Percentiles rank a stretch among this genome's conserved stretches.
phyloP scores from a whole-genome alignment of 1,284 basidiomycete genomes.

The Apiotrichum laibachii region DNA sequence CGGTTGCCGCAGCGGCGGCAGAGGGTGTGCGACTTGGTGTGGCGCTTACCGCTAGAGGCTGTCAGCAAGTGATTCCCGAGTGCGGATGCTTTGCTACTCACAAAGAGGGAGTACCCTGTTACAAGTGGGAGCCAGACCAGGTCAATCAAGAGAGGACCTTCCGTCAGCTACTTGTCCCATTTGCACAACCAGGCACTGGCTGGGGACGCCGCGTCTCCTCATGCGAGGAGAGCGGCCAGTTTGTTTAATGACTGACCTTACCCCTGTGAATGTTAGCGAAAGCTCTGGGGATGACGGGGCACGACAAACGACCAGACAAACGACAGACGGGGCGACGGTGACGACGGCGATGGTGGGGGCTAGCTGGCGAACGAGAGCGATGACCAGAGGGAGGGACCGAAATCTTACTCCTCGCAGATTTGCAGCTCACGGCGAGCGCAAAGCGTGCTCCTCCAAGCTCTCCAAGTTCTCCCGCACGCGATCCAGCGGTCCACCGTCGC shows the following conservation, averaged over 20 bases:
- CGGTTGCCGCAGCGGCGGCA: conserved; percentile 92
- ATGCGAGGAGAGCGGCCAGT: neutral
- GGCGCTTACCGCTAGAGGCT: conserved; percentile 72
- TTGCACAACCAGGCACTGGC: neutral
- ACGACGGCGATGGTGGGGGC: no score
- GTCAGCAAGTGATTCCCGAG: conserved; percentile 8
- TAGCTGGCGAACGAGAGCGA: neutral
- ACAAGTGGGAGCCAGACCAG: conserved; percentile 61
- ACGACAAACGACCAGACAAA: neutral
- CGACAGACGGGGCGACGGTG: neutral
- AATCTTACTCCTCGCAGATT: no score
- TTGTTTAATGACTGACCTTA: conserved; percentile 15
- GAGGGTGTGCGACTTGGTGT: conserved; percentile 97
- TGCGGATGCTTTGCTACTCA: conserved; percentile 39
- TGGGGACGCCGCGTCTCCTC: neutral
- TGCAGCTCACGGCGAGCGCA: no score
- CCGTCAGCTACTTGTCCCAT: conserved; percentile 35
- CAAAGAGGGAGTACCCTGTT: conserved; percentile 85
- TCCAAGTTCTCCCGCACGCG: no score
- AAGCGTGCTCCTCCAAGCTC: no score
- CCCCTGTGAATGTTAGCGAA: conserved; percentile 17
- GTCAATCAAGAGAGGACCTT: conserved; percentile 52
- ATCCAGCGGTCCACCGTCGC: neutral
- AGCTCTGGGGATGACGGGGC: neutral
- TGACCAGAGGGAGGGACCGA: neutral